Conservation (phyloP, 192 early-diverging fungal species). For the Podila clonocystis region DNA sequence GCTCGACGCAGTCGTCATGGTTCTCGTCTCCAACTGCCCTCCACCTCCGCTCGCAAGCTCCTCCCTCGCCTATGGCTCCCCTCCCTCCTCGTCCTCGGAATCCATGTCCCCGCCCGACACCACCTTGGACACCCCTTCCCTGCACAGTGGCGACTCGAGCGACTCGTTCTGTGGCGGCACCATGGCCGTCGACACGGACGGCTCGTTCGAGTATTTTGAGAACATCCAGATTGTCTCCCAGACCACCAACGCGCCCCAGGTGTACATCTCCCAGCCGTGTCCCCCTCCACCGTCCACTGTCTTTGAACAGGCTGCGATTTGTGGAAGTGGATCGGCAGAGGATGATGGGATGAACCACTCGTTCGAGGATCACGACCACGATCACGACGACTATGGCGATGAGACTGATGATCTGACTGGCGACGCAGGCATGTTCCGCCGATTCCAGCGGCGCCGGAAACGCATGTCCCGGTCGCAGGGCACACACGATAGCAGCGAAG, state of each 20-base stretch:
- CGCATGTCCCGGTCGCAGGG: too few species aligned
- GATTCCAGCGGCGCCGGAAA: slow-evolving; percentile 4
- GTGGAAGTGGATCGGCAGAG: too few species aligned
- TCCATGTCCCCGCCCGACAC: background rate
- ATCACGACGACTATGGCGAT: slow-evolving; percentile 1
- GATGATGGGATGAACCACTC: background rate
- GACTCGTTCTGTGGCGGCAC: background rate
- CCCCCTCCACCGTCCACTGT: background rate
- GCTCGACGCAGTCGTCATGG: background rate
- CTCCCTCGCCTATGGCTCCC: background rate
- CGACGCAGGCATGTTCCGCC: background rate
- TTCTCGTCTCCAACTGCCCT: background rate
- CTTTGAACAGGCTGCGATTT: background rate
- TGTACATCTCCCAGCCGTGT: background rate
- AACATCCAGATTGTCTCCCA: background rate
- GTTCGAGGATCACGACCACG: background rate
- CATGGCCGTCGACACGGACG: background rate
- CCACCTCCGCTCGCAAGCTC: background rate
- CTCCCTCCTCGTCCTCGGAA: background rate
- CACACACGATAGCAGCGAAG: background rate
- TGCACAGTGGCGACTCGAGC: background rate
- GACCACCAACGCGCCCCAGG: background rate
- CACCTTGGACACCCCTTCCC: too few species aligned
- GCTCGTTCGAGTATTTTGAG: background rate
- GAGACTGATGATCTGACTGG: background rate